Conservation (phyloP, 805 yeast genomes). For the Teunomyces pallodes region DNA sequence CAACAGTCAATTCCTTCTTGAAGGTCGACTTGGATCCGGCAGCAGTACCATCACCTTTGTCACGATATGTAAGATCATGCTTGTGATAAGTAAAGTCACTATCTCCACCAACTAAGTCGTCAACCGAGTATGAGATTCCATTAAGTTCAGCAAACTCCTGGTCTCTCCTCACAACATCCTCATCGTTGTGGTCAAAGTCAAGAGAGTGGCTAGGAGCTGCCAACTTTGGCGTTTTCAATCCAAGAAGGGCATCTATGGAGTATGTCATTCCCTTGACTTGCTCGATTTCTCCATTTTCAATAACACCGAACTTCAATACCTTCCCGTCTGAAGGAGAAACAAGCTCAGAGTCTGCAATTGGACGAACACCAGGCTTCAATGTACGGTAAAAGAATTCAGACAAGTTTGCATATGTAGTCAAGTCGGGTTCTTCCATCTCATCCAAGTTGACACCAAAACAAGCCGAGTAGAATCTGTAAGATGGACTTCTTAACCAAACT, state of each 20-base stretch:
- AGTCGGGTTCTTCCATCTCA: conserved; percentile 83
- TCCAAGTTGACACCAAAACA: conserved; percentile 85
- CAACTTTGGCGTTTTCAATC: conserved; percentile 47
- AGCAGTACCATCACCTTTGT: conserved; percentile 66
- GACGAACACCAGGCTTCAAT: conserved; percentile 74
- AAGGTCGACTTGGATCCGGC: conserved; percentile 29
- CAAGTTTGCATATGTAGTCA: conserved; percentile 70
- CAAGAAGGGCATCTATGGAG: conserved; percentile 82
- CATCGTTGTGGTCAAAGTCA: conserved; percentile 41
- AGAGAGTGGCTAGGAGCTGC: conserved; percentile 57
- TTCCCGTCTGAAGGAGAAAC: conserved; percentile 95
- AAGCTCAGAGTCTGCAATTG: conserved; percentile 61
- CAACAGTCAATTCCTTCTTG: conserved; percentile 37
- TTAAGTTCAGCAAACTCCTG: conserved; percentile 75
- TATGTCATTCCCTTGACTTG: conserved; percentile 97
- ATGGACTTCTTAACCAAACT: conserved; percentile 79
- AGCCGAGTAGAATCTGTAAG: conserved; percentile 72
- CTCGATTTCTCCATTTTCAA: conserved; percentile 83
- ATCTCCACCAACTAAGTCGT: conserved; percentile 63
- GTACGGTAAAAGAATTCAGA: conserved; percentile 90
- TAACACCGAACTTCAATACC: conserved; percentile 78
- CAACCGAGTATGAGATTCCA: conserved; percentile 69
- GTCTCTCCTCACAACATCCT: conserved; percentile 49
- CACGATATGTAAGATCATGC: conserved; percentile 49
- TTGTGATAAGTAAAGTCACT: conserved; percentile 41